Evolutionary conservation across 352 stramenopile genomes (phyloP), one percentile per base, ranked within the genome.

Genomic region (Phytophthora pinifolia): DNA sequence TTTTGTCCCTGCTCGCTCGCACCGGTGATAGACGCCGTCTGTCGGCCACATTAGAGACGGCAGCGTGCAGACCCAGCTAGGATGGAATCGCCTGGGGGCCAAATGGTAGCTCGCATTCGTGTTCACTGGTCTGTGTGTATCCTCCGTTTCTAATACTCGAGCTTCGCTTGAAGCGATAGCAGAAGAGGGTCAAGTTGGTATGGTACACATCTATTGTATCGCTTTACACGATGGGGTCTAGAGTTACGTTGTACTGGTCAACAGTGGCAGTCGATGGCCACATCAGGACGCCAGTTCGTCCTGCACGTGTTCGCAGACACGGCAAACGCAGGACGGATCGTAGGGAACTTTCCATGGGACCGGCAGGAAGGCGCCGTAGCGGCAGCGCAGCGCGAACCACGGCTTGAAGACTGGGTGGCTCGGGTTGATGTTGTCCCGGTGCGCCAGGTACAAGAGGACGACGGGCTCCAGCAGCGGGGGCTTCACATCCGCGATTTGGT

Each of bases 381-480:
- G 69, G 39, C 79, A 89, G 14, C 79, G 79, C 32, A 89, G 43
- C n/a, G 79, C 79, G 36, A 87, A 86, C 74, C 76, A 85, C 17
- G 66, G 56, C 59, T 81, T 79, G 57, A 65, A 86, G 17, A 67
- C 59, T 0, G 50, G 5, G 43, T 86, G 74, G 20, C 55, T 65
- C n/a, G 76, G 67, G 54, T 89, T 81, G 46, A 89, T 86, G 41
- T 81, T 84, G 62, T 89, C 76, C 13, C 72, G 70, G 33, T 89
- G 79, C 9, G 73, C 67, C 8, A 88, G 72, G 36, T 80, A 87
- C 25, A 89, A 60, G 17, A 86, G 55, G 25, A 89, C 60, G 8
- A 89, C 76, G 0, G 74, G 72, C 4, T 74, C 70, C 5, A 89
- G 57, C 13, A 89, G 42, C 15, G 67, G 62, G 20, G 65, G 57